Percentiles rank a stretch among this genome's conserved stretches.
phyloP scores from a whole-genome alignment of 345 rosid species.

The Hypericum perforatum region DNA sequence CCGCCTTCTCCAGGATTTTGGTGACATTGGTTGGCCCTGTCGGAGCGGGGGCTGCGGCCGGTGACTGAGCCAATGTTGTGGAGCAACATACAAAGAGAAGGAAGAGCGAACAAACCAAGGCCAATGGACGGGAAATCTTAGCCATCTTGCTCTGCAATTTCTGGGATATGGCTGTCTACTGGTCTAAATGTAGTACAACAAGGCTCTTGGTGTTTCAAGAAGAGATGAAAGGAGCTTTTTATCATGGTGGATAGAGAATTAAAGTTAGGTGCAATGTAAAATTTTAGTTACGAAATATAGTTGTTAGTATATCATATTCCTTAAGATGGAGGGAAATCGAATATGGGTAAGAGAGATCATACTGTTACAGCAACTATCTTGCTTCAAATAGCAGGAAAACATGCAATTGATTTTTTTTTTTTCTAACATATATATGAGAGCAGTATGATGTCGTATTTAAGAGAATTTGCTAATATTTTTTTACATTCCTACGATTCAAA shows the following conservation, averaged over 20 bases:
- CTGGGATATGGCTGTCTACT: not conserved
- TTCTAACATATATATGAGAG: conserved; percentile 12
- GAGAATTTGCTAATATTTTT: no score
- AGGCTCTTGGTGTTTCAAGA: conserved; percentile 3
- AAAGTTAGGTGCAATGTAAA: conserved; percentile 20
- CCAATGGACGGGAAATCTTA: not conserved
- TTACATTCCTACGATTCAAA: no score
- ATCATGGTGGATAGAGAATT: conserved; percentile 9
- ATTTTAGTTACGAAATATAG: conserved; percentile 13
- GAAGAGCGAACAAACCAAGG: conserved; percentile 12
- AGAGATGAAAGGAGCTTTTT: conserved; percentile 13
- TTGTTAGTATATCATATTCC: conserved; percentile 13
- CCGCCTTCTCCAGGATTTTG: conserved; percentile 29
- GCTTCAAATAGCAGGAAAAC: conserved; percentile 40
- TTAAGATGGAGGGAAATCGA: conserved; percentile 11
- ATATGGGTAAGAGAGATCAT: conserved; percentile 2
- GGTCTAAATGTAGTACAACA: not conserved
- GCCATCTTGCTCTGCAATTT: conserved; percentile 5
- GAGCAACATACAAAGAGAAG: conserved; percentile 16
- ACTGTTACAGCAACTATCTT: conserved; percentile 33
- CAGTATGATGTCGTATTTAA: no score
- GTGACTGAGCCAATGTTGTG: conserved; percentile 20
- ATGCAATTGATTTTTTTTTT: conserved; percentile 19
- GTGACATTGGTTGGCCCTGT: conserved; percentile 30
- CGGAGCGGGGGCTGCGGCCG: conserved; percentile 12